Conservation (phyloP, 257 asterid species). For the Solanum tacnaense region DNA sequence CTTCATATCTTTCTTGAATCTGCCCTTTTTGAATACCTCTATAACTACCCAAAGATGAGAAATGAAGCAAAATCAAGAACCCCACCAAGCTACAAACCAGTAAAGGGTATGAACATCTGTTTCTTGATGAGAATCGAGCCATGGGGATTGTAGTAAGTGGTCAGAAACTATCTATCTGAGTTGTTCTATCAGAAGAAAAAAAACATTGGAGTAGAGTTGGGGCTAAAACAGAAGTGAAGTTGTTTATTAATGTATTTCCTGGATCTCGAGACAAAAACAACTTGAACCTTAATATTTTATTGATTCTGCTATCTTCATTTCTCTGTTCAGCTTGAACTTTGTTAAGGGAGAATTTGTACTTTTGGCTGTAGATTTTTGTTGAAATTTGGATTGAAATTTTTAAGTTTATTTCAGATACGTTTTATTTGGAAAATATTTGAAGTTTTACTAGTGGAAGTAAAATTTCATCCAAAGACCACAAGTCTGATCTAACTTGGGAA, state of each 20-base stretch:
- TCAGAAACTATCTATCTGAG: not conserved
- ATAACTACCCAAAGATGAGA: constrained; percentile 2
- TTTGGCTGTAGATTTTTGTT: not conserved
- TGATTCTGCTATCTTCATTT: not conserved
- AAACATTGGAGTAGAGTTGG: not conserved
- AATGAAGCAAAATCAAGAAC: constrained; percentile 8
- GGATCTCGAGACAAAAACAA: constrained; percentile 1
- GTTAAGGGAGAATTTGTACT: not conserved
- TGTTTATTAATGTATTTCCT: not conserved
- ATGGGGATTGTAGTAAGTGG: not conserved
- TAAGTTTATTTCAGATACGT: too few relatives aligned
- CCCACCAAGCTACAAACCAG: constrained; percentile 9
- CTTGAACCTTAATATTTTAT: not conserved
- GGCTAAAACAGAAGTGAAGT: not conserved
- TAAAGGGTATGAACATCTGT: constrained; percentile 8
- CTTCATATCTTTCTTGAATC: constrained; percentile 4
- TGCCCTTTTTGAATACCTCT: not conserved
- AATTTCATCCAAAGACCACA: not conserved
- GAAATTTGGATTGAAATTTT: not conserved
- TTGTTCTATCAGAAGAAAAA: not conserved
- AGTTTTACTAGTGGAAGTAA: not conserved
- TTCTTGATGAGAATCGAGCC: constrained; percentile 6
- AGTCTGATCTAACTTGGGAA: not conserved
- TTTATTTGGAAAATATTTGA: too few relatives aligned
- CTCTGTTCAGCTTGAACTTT: not conserved